Evolutionary conservation across 2,329 filamentous ascomycete genomes (phyloP).

Genomic region (Diaporthe australafricana): DNA sequence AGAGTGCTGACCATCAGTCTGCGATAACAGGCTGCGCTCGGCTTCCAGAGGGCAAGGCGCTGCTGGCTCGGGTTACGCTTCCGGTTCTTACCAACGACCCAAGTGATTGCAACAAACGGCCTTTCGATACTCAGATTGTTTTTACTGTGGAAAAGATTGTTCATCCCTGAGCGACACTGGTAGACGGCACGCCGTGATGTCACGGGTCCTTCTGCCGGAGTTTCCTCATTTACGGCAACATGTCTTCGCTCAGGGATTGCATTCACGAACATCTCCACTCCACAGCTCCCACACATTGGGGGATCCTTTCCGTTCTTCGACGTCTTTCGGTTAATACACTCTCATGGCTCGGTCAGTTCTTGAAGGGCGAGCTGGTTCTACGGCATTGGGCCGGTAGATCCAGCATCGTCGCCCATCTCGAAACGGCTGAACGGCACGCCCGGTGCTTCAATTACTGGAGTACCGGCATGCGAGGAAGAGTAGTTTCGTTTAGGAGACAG

Average conservation of each 20-base stretch:
- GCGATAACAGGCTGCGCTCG: conserved; percentile 88
- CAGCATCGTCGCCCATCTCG: conserved; percentile 18
- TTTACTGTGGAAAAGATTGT: conserved; percentile 40
- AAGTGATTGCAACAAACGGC: conserved; percentile 52
- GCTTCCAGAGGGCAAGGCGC: conserved; percentile 73
- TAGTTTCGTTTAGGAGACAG: conserved; percentile 33
- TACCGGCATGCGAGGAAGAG: conserved; percentile 38
- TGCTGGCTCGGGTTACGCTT: conserved; percentile 53
- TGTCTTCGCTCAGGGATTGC: conserved; percentile 38
- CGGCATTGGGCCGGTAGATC: conserved; percentile 36
- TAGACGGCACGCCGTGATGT: conserved; percentile 51
- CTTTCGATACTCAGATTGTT: conserved; percentile 39
- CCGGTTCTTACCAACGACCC: conserved; percentile 53
- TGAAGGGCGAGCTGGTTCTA: conserved; percentile 23
- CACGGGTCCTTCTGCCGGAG: conserved; percentile 42
- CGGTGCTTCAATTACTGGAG: conserved; percentile 47
- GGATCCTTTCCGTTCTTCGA: conserved; percentile 41
- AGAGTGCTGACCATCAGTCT: conserved; percentile 86
- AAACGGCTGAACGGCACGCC: conserved; percentile 54
- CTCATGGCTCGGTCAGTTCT: conserved; percentile 49
- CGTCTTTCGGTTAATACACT: conserved; percentile 37
- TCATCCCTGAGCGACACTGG: conserved; percentile 39
- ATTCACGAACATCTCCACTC: conserved; percentile 36
- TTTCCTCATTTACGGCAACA: conserved; percentile 34
- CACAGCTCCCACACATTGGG: conserved; percentile 44